Conservation (phyloP, 495 filamentous ascomycete genomes). For the Daldinia vernicosa region DNA sequence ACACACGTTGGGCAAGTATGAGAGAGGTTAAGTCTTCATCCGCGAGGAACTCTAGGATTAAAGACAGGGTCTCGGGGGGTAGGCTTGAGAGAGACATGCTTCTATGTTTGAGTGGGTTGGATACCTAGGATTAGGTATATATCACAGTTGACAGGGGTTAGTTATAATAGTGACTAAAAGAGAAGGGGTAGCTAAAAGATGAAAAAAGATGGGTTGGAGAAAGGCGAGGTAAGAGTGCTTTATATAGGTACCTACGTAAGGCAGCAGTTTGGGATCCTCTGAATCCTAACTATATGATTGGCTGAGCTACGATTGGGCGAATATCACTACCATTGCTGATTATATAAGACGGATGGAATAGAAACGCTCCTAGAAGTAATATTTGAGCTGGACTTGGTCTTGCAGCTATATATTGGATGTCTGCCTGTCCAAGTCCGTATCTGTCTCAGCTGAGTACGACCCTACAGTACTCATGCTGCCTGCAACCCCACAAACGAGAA, state of each 20-base stretch:
- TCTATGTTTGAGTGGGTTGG: neutral
- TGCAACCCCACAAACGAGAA: conserved; percentile 12
- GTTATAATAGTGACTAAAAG: neutral
- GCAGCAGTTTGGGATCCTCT: neutral
- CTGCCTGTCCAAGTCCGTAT: conserved; percentile 3
- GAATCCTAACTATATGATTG: conserved; percentile 5
- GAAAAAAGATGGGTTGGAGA: neutral
- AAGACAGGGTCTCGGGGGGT: conserved; percentile 11
- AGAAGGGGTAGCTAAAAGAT: neutral
- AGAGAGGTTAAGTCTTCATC: conserved; percentile 13
- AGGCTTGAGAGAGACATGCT: conserved; percentile 12
- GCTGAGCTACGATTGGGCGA: neutral
- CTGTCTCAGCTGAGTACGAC: neutral
- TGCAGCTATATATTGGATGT: conserved; percentile 1
- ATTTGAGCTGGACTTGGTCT: neutral
- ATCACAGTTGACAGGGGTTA: neutral
- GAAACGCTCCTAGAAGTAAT: neutral
- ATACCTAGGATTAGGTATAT: neutral
- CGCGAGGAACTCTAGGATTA: conserved; percentile 16
- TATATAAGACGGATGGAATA: neutral
- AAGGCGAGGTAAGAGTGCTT: neutral
- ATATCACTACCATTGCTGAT: neutral
- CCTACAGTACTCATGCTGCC: conserved; percentile 1
- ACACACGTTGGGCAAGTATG: conserved; percentile 19
- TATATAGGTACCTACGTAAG: neutral